Base-by-base conservation (phyloP, 257 asterid species). In the Mentha longifolia region DNA sequence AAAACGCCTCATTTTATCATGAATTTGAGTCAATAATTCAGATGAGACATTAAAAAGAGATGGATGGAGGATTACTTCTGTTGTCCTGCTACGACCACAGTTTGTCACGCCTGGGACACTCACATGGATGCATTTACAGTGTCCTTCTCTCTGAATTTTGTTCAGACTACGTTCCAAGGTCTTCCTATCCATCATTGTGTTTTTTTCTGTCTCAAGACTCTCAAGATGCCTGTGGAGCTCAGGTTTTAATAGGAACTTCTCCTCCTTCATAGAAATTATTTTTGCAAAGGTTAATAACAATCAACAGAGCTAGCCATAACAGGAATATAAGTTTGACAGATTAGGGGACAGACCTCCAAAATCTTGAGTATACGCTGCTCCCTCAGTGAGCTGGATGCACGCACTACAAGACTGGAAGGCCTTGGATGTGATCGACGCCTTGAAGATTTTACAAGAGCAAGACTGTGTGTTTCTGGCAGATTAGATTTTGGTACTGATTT, bases 121-220 rank as follows among this genome's bases (percentile, higher is more conserved):
- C 65, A 84, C 78, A 50, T 61, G 70, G 66, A 91, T 88, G 85
- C 92, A 82, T 82, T 86, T 94, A 79, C 97, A 94, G 65, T 69
- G 86, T 20, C 93, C 97, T 88, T 87, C 97, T 73, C 72, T 73
- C 84, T 89, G 91, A 82, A 94, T 96, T 82, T 87, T 91, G 78
- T 86, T 81, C 79, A 94, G 85, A 72, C 71, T 77, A 71, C 97
- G 98, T 31, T 77, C 82, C 70, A 91, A 75, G 71, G 97, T 94
- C 85, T 82, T 89, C 67, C 95, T 73, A 79, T 86, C 99, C 91
- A 90, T 89, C 68, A 7, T 8, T 65, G 91, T 79, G 31, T 58
- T 69, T 81, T 84, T 89, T 76, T 83, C 92, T 76, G 71, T 91
- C 85, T 84, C 96, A 76, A 87, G 87, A 74, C 76, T 79, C 79